Conservation (phyloP, 805 yeast species). For the Yamadazyma philogaea region DNA sequence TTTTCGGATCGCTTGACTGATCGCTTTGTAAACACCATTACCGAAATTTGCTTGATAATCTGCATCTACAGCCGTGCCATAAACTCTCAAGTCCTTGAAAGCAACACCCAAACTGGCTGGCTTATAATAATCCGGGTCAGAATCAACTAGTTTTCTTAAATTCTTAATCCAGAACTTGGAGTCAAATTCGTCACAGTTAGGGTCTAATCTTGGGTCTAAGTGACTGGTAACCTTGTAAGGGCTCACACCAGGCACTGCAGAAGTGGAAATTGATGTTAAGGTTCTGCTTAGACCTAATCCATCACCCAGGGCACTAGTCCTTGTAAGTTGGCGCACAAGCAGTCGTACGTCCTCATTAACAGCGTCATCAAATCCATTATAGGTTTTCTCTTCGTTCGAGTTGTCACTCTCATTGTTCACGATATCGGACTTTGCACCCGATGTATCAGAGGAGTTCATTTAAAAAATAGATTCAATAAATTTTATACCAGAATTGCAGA, state of each 20-base stretch:
- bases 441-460: conserved; percentile 2
- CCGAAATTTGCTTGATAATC: conserved; percentile 62
- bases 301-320: not conserved
- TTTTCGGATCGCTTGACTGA: conserved; percentile 16
- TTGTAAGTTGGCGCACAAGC: conserved; percentile 29
- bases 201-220: conserved; percentile 42
- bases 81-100: conserved; percentile 56
- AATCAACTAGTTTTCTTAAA: conserved; percentile 47
- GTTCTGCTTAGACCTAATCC: conserved; percentile 24
- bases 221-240: conserved; percentile 29
- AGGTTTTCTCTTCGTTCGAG: conserved; percentile 2
- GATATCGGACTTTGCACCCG: conserved; percentile 2
- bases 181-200: conserved; percentile 54
- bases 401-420: not conserved
- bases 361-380: conserved; percentile 33
- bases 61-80: conserved; percentile 64
- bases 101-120: conserved; percentile 60
- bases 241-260: conserved; percentile 47
- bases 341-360: conserved; percentile 34
- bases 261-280: conserved; percentile 45
- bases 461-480: no score
- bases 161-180: conserved; percentile 68
- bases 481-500: no score
- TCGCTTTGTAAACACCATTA: conserved; percentile 35
- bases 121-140: conserved; percentile 61